A percentile compares a stretch with the other conserved stretches of the same genome.
These are phyloP conservation scores for Fusarium illudens DNA, from an alignment of 2,329 filamentous ascomycete genomes.

Conservation along the genomic window DNA sequence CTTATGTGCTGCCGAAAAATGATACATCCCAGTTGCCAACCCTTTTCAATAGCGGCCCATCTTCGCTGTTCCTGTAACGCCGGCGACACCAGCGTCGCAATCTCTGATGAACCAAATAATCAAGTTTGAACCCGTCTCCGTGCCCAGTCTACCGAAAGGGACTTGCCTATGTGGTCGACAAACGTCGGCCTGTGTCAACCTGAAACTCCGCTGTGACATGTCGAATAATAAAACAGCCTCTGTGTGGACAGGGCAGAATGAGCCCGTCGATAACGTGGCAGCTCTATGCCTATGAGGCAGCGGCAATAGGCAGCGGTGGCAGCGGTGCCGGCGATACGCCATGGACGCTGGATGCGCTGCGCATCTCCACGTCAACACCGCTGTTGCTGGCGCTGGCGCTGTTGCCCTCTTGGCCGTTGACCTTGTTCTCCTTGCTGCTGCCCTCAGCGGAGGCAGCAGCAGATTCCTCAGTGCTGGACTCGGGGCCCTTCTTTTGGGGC, in stretches of 20 bases:
- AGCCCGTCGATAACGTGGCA: neutral
- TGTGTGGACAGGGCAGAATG: slow-evolving; percentile 11
- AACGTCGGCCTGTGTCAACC: slow-evolving; percentile 22
- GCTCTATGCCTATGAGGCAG: slow-evolving; percentile 49
- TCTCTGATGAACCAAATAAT: slow-evolving; percentile 8
- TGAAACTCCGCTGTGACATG: slow-evolving; percentile 24
- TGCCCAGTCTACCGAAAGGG: slow-evolving; percentile 25
- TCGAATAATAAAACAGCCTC: slow-evolving; percentile 26
- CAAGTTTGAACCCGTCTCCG: slow-evolving; percentile 18
- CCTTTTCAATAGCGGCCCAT: slow-evolving; percentile 32
- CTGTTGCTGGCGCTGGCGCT: slow-evolving; percentile 57
- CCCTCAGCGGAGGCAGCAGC: slow-evolving; percentile 57
- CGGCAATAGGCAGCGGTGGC: slow-evolving; percentile 57
- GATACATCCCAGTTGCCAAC: slow-evolving; percentile 10
- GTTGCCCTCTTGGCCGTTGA: slow-evolving; percentile 62
- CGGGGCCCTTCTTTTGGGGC: slow-evolving; percentile 64
- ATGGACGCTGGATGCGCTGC: slow-evolving; percentile 59
- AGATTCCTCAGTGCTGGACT: slow-evolving; percentile 58
- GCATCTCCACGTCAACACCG: slow-evolving; percentile 61
- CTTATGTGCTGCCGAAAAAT: slow-evolving; percentile 15
- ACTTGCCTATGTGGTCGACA: slow-evolving; percentile 9
- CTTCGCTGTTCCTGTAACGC: slow-evolving; percentile 41
- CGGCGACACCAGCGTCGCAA: slow-evolving; percentile 42
- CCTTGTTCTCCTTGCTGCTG: slow-evolving; percentile 72
- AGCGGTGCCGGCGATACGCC: slow-evolving; percentile 62